Percentiles rank a stretch among this genome's conserved stretches.
Conservation (phyloP, 2,329 filamentous ascomycete genomes). For the Colletotrichum liriopes region DNA sequence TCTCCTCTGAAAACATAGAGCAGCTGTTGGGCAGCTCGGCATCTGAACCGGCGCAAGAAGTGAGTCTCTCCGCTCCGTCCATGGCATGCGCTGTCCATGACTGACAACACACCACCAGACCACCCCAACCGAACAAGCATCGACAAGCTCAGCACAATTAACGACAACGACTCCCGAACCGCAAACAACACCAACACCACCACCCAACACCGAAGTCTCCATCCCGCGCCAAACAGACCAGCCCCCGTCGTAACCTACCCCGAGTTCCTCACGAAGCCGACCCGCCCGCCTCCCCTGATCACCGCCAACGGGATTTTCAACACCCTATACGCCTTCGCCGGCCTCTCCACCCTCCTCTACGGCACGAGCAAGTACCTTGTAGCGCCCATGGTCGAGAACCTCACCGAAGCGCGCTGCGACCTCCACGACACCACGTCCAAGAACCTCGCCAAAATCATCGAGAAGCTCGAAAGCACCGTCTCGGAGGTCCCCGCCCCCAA, state of each 20-base stretch:
- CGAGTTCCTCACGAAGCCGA: conserved; percentile 75
- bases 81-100: background rate
- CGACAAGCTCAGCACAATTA: conserved; percentile 15
- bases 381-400: conserved; percentile 71
- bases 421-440: conserved; percentile 64
- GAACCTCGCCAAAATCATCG: conserved; percentile 63
- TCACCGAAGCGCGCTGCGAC: conserved; percentile 68
- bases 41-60: conserved; percentile 20
- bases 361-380: conserved; percentile 80
- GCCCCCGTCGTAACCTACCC: conserved; percentile 79
- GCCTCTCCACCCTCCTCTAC: conserved; percentile 76
- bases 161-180: conserved; percentile 12
- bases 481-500: conserved; percentile 70
- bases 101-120: conserved; percentile 8
- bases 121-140: conserved; percentile 6
- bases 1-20: conserved; percentile 78
- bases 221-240: conserved; percentile 55
- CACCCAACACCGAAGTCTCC: conserved; percentile 28
- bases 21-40: conserved; percentile 66
- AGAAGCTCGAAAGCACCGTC: conserved; percentile 70
- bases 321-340: conserved; percentile 71
- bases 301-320: conserved; percentile 72
- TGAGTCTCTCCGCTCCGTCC: background rate
- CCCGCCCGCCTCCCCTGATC: conserved; percentile 73
- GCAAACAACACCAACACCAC: conserved; percentile 26